A percentile compares a stretch with the other conserved stretches of the same genome.
These are phyloP conservation scores for Actinomortierella wolfii DNA, from an alignment of 371 early-diverging fungal species.

Conservation along the genomic window DNA sequence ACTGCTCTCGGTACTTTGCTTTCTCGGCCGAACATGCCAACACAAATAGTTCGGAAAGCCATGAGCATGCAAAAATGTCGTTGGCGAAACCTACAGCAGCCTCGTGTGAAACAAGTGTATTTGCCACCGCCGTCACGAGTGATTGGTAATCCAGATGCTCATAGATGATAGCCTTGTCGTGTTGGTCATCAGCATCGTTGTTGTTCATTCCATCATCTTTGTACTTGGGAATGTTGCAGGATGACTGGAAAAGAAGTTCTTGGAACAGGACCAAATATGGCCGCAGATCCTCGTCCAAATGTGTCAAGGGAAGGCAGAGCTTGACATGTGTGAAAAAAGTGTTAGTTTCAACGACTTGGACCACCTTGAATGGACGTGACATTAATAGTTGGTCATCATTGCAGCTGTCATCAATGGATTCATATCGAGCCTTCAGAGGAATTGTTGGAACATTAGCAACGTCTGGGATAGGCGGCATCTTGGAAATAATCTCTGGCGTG, in stretches of 20 bases:
- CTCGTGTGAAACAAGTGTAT: constrained; percentile 60
- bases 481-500: constrained; percentile 49
- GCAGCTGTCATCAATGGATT: constrained; percentile 5
- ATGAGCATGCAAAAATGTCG: constrained; percentile 56
- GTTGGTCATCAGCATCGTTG: constrained; percentile 3
- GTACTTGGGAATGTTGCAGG: constrained; percentile 35
- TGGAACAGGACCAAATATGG: constrained; percentile 68
- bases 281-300: constrained; percentile 55
- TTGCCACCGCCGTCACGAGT: constrained; percentile 54
- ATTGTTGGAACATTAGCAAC: constrained; percentile 51
- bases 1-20: constrained; percentile 45
- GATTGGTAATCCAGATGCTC: constrained; percentile 56
- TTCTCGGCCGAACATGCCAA: constrained; percentile 51
- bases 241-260: constrained; percentile 47
- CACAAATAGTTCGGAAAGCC: constrained; percentile 62
- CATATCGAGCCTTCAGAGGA: constrained; percentile 26
- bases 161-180: constrained; percentile 23
- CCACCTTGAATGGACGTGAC: constrained; percentile 49
- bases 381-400: not conserved
- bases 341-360: constrained; percentile 63
- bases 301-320: constrained; percentile 56
- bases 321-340: constrained; percentile 61
- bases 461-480: constrained; percentile 63
- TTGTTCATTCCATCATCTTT: constrained; percentile 2
- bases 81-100: constrained; percentile 66